These are phyloP conservation scores for Hypoxylon sp. DNA, from an alignment of 2,329 filamentous ascomycete genomes.

Conservation along the genomic window DNA sequence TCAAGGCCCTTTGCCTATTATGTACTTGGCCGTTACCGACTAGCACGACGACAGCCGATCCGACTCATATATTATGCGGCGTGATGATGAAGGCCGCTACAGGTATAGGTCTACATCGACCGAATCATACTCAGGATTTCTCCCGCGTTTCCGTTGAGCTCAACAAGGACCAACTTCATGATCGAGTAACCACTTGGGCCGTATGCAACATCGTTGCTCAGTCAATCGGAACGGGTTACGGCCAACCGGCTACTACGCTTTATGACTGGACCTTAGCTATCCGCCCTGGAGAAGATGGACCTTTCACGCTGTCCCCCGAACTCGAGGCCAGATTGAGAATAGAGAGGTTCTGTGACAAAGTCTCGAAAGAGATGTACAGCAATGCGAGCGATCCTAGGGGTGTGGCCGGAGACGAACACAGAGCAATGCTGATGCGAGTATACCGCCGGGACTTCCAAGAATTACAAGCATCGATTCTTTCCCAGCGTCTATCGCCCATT, in stretches of 20 bases:
- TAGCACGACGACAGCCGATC: conserved; percentile 84
- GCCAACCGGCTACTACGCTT: conserved; percentile 82
- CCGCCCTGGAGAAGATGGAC: conserved; percentile 71
- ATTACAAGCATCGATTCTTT: conserved; percentile 72
- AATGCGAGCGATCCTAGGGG: conserved; percentile 81
- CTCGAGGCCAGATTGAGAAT: conserved; percentile 79
- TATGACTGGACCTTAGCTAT: conserved; percentile 82
- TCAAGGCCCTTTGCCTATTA: conserved; percentile 84
- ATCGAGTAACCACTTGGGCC: conserved; percentile 85
- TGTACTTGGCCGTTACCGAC: conserved; percentile 88
- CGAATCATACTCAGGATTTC: conserved; percentile 87
- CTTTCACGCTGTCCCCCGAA: conserved; percentile 72
- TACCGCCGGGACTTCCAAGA: conserved; percentile 76
- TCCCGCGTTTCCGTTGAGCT: conserved; percentile 81
- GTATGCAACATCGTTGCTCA: conserved; percentile 89
- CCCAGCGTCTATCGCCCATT: conserved; percentile 70
- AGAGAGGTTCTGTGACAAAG: conserved; percentile 82
- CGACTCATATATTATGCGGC: conserved; percentile 84
- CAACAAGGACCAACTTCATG: conserved; percentile 83
- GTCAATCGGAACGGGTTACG: conserved; percentile 85
- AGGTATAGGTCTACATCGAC: conserved; percentile 85
- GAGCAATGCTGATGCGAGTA: conserved; percentile 76
- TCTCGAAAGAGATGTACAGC: conserved; percentile 84
- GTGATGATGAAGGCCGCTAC: conserved; percentile 91
- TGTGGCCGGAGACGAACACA: conserved; percentile 76